Percentiles rank a stretch among this genome's conserved stretches.
phyloP scores from a whole-genome alignment of 1,284 basidiomycete species.

The Quambalaria eucalypti region DNA sequence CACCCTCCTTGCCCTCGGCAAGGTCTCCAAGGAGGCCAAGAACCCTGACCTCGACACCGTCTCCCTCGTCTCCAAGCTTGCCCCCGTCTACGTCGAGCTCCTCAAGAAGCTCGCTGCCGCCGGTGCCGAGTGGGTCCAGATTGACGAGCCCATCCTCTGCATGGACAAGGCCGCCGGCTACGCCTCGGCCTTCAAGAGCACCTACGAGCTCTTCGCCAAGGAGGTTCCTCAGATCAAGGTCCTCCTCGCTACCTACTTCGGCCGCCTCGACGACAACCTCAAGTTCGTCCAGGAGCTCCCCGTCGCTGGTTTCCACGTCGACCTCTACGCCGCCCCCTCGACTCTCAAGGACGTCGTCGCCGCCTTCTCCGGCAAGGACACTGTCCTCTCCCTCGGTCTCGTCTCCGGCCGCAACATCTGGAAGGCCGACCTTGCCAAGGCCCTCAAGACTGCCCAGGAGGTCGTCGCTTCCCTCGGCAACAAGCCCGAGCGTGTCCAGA shows the following conservation, averaged over 20 bases:
- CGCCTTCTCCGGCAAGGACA: conserved; percentile 57
- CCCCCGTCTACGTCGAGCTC: conserved; percentile 86
- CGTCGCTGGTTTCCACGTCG: conserved; percentile 87
- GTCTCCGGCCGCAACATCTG: conserved; percentile 99
- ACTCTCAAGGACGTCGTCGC: conserved; percentile 78
- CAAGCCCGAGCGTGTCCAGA: conserved; percentile 61
- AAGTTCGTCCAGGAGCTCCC: conserved; percentile 86
- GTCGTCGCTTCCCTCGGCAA: conserved; percentile 51
- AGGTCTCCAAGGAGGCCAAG: conserved; percentile 73
- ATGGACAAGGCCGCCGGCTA: conserved; percentile 73
- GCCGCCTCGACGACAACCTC: conserved; percentile 87
- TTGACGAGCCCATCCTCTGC: conserved; percentile 94
- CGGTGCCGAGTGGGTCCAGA: conserved; percentile 87
- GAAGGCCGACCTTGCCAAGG: conserved; percentile 88
- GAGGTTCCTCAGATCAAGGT: conserved; percentile 71
- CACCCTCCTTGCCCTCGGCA: conserved; percentile 89
- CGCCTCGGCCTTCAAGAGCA: conserved; percentile 69
- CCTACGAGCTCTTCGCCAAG: conserved; percentile 73
- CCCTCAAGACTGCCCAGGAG: conserved; percentile 74
- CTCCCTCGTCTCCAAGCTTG: conserved; percentile 76
- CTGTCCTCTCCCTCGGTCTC: conserved; percentile 84
- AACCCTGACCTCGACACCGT: conserved; percentile 79
- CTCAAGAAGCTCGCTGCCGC: conserved; percentile 82
- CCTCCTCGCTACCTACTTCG: conserved; percentile 83
- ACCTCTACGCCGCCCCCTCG: conserved; percentile 76